phyloP scores from a whole-genome alignment of 2,329 filamentous ascomycete genomes.

The Aspergillus proliferans region DNA sequence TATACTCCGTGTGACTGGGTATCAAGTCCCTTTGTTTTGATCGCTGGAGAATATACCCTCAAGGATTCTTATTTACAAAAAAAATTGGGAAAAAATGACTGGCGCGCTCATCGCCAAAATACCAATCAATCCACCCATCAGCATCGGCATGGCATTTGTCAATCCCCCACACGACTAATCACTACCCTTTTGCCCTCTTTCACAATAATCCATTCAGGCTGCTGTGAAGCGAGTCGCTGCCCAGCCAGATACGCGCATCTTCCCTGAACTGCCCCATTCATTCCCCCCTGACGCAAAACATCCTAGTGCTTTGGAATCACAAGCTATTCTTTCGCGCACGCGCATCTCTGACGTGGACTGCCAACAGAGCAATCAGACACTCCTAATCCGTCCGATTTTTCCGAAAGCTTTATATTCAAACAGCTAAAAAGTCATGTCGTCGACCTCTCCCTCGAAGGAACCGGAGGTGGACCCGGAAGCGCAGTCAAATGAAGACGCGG shows the following conservation, averaged over 20 bases:
- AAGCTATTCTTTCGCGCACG: slow-evolving; percentile 19
- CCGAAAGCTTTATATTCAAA: slow-evolving; percentile 21
- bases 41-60: no score
- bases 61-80: neutral
- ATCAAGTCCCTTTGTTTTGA: neutral
- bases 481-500: slow-evolving; percentile 87
- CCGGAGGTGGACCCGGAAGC: slow-evolving; percentile 81
- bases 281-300: slow-evolving; percentile 15
- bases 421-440: slow-evolving; percentile 76
- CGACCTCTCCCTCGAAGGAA: slow-evolving; percentile 89
- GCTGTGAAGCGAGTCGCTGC: slow-evolving; percentile 34
- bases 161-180: slow-evolving; percentile 26
- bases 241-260: slow-evolving; percentile 21
- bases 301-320: slow-evolving; percentile 19
- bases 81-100: slow-evolving; percentile 4
- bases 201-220: slow-evolving; percentile 18
- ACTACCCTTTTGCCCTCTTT: slow-evolving; percentile 8
- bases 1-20: slow-evolving; percentile 4
- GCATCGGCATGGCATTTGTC: slow-evolving; percentile 8
- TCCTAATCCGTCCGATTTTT: slow-evolving; percentile 25
- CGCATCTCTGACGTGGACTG: slow-evolving; percentile 42
- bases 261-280: slow-evolving; percentile 10
- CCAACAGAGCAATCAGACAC: slow-evolving; percentile 34
- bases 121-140: neutral
- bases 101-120: slow-evolving; percentile 8